A percentile compares a stretch with the other conserved stretches of the same genome.
phyloP scores from a whole-genome alignment of 2,329 filamentous ascomycete species.

The Xylariaceae sp. region DNA sequence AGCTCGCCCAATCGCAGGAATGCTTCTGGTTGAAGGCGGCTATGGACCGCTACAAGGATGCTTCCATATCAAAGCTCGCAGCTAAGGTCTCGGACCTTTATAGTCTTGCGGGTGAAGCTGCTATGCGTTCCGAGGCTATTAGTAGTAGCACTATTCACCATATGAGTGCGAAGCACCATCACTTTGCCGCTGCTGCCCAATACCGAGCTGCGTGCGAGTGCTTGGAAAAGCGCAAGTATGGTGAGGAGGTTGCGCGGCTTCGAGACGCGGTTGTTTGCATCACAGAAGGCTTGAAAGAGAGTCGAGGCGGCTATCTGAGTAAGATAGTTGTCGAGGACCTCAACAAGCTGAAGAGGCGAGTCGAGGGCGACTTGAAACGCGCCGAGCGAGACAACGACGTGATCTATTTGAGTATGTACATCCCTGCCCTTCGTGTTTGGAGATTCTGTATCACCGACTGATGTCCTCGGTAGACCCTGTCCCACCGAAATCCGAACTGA shows the following conservation, averaged over 20 bases:
- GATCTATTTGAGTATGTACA: constrained; percentile 70
- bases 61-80: constrained; percentile 83
- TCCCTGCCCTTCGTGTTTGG: neutral
- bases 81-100: constrained; percentile 89
- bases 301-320: constrained; percentile 66
- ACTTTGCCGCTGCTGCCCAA: constrained; percentile 93
- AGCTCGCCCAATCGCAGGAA: constrained; percentile 90
- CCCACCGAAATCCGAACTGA: constrained; percentile 82
- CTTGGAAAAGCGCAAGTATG: constrained; percentile 88
- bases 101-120: constrained; percentile 74
- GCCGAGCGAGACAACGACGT: constrained; percentile 96
- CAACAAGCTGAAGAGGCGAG: constrained; percentile 72
- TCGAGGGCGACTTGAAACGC: constrained; percentile 81
- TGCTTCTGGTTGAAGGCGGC: constrained; percentile 98
- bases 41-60: constrained; percentile 88
- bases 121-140: constrained; percentile 81
- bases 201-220: constrained; percentile 87
- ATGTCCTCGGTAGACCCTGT: constrained; percentile 55
- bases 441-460: constrained; percentile 24
- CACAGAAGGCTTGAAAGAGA: constrained; percentile 80
- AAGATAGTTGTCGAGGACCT: constrained; percentile 77
- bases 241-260: constrained; percentile 86
- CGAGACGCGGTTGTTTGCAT: constrained; percentile 77
- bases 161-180: constrained; percentile 93
- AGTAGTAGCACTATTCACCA: constrained; percentile 97